Evolutionary conservation across 2,329 filamentous ascomycete genomes (phyloP).

Genomic region (Fusarium graminum): DNA sequence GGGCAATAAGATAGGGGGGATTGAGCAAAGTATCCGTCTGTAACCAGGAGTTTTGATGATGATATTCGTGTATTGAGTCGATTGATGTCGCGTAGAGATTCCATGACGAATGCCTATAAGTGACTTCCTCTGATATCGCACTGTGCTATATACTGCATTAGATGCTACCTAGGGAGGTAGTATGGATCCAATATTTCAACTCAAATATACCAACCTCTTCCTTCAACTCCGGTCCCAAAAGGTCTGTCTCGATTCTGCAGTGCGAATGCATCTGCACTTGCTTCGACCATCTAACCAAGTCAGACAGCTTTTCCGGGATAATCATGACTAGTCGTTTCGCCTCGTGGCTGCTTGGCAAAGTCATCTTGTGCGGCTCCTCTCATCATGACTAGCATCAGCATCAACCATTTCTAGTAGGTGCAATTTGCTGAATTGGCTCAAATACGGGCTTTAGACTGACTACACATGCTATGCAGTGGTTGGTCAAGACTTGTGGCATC

Average conservation of each 20-base stretch:
- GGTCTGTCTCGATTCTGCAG: conserved; percentile 1
- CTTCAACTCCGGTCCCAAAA: not conserved
- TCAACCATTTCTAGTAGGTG: conserved; percentile 8
- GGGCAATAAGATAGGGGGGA: conserved; percentile 20
- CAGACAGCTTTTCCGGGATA: conserved; percentile 34
- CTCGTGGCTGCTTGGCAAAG: conserved; percentile 35
- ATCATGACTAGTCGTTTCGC: conserved; percentile 28
- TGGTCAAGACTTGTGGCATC: conserved; percentile 1
- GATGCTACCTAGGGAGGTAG: not conserved
- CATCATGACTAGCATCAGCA: conserved; percentile 33
- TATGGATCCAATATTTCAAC: not conserved
- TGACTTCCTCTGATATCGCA: too few species aligned
- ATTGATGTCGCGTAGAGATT: conserved; percentile 36
- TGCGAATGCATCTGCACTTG: not conserved
- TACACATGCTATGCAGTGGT: conserved; percentile 6
- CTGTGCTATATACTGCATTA: too few species aligned
- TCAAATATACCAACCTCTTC: not conserved
- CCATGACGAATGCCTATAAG: too few species aligned
- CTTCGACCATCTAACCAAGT: conserved; percentile 21
- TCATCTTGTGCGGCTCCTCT: conserved; percentile 28
- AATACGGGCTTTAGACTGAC: conserved; percentile 4
- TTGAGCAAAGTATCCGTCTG: conserved; percentile 6
- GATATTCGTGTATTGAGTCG: conserved; percentile 38
- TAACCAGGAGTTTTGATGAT: conserved; percentile 43
- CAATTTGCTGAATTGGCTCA: conserved; percentile 6